phyloP scores from a whole-genome alignment of 441 rosid genomes.

The Hypseocharis bilobata region DNA sequence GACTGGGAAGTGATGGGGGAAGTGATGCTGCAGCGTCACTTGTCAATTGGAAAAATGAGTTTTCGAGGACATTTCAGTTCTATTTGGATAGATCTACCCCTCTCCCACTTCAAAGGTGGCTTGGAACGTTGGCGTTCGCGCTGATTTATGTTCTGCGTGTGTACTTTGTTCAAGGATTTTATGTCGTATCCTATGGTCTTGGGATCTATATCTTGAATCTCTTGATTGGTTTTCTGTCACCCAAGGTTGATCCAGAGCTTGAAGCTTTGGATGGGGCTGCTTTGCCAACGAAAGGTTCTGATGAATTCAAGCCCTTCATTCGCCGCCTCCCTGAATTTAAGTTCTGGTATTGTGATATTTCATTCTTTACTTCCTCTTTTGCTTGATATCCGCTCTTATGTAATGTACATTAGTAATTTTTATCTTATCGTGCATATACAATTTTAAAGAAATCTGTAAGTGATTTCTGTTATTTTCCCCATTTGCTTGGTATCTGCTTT shows the following conservation, averaged over 20 bases:
- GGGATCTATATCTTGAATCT: conserved; percentile 53
- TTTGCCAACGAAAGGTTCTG: conserved; percentile 27
- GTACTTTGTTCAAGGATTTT: conserved; percentile 39
- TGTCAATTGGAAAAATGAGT: conserved; percentile 35
- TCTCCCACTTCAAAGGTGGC: conserved; percentile 37
- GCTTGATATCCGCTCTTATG: not conserved
- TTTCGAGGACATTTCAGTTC: conserved; percentile 38
- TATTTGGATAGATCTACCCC: conserved; percentile 42
- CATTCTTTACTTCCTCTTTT: not conserved
- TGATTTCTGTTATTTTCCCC: not conserved
- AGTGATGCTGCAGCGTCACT: conserved; percentile 22
- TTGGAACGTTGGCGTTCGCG: conserved; percentile 35
- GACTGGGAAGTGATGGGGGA: conserved; percentile 26
- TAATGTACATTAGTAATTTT: not conserved
- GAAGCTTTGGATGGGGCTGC: conserved; percentile 35
- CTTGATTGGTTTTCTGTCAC: conserved; percentile 50
- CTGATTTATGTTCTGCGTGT: conserved; percentile 37
- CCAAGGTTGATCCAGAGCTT: conserved; percentile 48
- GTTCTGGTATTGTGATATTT: conserved; percentile 34
- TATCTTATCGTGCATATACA: too few relatives aligned
- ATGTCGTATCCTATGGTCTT: conserved; percentile 42
- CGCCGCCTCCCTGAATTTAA: conserved; percentile 54
- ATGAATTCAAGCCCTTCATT: conserved; percentile 49
- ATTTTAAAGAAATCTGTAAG: not conserved
- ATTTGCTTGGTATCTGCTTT: not conserved